Conservation (phyloP, 148 eudicot genomes). For the Silene uniflora region DNA sequence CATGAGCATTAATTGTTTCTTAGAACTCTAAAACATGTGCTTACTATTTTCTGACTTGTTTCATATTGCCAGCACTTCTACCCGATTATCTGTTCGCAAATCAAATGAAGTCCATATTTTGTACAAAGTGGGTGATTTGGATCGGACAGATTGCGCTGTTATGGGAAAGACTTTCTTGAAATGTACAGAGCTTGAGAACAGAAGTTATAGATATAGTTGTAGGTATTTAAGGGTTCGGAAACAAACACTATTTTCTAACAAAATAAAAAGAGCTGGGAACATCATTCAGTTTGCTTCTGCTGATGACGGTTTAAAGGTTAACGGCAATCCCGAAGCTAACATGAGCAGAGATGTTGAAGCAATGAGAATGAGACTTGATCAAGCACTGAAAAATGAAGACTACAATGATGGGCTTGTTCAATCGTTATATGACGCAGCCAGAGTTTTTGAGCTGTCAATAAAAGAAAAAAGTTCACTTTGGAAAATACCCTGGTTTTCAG, state of each 20-base stretch:
- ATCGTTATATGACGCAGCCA: slow-evolving; percentile 81
- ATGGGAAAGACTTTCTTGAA: slow-evolving; percentile 40
- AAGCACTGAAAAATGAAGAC: slow-evolving; percentile 65
- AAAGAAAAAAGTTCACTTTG: slow-evolving; percentile 50
- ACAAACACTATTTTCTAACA: slow-evolving; percentile 29
- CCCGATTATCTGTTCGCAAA: slow-evolving; percentile 45
- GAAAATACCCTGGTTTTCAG: slow-evolving; percentile 79
- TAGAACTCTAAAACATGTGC: background rate
- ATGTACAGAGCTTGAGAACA: slow-evolving; percentile 39
- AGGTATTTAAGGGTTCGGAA: slow-evolving; percentile 34
- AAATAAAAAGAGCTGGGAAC: slow-evolving; percentile 37
- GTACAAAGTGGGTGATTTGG: slow-evolving; percentile 38
- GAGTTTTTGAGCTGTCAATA: slow-evolving; percentile 84
- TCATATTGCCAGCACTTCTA: slow-evolving; percentile 56
- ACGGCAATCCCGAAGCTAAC: slow-evolving; percentile 61
- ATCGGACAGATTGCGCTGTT: slow-evolving; percentile 31
- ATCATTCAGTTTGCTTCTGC: slow-evolving; percentile 52
- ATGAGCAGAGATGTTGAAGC: slow-evolving; percentile 57
- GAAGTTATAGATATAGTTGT: slow-evolving; percentile 31
- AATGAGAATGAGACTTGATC: slow-evolving; percentile 59
- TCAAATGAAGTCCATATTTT: slow-evolving; percentile 32
- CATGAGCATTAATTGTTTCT: background rate
- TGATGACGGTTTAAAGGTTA: slow-evolving; percentile 80
- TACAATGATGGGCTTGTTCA: slow-evolving; percentile 76
- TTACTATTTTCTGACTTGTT: slow-evolving; percentile 17